A percentile compares a stretch with the other conserved stretches of the same genome.
Evolutionary conservation across 176 grass and related monocot species (phyloP).

Genomic region (Musa beccarii): DNA sequence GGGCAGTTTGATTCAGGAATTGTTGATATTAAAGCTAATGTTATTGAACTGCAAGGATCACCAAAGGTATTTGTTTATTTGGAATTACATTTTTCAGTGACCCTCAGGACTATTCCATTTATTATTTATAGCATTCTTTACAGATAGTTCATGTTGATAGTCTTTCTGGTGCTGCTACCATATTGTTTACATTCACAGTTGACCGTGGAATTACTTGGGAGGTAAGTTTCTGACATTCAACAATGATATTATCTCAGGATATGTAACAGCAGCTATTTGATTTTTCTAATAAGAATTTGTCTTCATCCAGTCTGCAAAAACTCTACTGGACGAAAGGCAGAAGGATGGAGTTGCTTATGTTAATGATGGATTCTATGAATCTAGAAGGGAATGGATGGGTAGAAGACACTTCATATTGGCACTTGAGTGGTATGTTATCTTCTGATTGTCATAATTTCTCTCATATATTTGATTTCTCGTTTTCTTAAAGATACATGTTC

Average conservation of each 20-base stretch:
- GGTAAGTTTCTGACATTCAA: slow-evolving; percentile 33
- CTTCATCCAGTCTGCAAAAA: slow-evolving; percentile 44
- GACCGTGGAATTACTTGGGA: slow-evolving; percentile 90
- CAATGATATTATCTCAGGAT: slow-evolving; percentile 1
- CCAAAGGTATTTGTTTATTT: slow-evolving; percentile 48
- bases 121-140: slow-evolving; percentile 27
- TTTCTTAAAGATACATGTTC: not conserved
- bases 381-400: slow-evolving; percentile 98
- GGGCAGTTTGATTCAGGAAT: slow-evolving; percentile 98
- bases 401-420: slow-evolving; percentile 77
- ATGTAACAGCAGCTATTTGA: not conserved
- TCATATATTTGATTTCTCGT: not conserved
- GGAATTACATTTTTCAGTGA: slow-evolving; percentile 6
- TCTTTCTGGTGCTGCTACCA: slow-evolving; percentile 73
- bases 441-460: not conserved
- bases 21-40: slow-evolving; percentile 92
- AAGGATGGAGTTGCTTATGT: slow-evolving; percentile 40
- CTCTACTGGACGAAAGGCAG: slow-evolving; percentile 57
- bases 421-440: slow-evolving; percentile 60
- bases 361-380: slow-evolving; percentile 91
- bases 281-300: slow-evolving; percentile 3
- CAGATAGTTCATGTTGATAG: slow-evolving; percentile 87
- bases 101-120: slow-evolving; percentile 11
- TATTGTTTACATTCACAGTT: slow-evolving; percentile 79
- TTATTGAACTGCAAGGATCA: slow-evolving; percentile 68